Conservation (phyloP, 495 filamentous ascomycete species). For the Penicillium angulare region DNA sequence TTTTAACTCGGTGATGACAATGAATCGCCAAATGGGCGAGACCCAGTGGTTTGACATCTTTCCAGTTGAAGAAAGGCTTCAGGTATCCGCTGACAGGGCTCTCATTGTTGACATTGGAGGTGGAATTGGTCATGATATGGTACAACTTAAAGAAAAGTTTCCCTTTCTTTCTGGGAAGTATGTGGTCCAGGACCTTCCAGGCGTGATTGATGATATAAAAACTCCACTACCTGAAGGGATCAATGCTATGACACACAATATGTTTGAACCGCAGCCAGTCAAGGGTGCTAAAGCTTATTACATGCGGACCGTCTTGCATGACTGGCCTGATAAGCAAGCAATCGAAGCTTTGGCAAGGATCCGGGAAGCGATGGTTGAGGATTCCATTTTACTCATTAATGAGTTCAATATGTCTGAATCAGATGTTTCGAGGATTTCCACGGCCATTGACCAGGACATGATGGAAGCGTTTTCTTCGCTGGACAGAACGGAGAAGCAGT, state of each 20-base stretch:
- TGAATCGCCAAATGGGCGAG: slow-evolving; percentile 1
- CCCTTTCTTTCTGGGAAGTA: slow-evolving; percentile 38
- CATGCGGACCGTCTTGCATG: slow-evolving; percentile 43
- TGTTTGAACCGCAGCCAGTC: slow-evolving; percentile 49
- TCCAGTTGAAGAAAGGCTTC: slow-evolving; percentile 20
- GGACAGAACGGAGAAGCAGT: slow-evolving; percentile 30
- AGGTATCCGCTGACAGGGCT: slow-evolving; percentile 15
- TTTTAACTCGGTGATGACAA: slow-evolving; percentile 28
- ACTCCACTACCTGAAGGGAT: slow-evolving; percentile 21
- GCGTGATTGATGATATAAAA: slow-evolving; percentile 37
- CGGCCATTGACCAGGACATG: slow-evolving; percentile 42
- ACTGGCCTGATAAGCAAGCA: slow-evolving; percentile 43
- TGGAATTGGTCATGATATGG: slow-evolving; percentile 46
- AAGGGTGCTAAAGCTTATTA: slow-evolving; percentile 32
- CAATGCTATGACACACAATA: slow-evolving; percentile 36
- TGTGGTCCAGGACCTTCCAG: slow-evolving; percentile 48
- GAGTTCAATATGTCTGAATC: slow-evolving; percentile 43
- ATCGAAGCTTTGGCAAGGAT: slow-evolving; percentile 36
- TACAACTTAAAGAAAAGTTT: slow-evolving; percentile 29
- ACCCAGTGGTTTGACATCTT: slow-evolving; percentile 21
- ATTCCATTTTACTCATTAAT: slow-evolving; percentile 33
- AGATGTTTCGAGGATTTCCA: slow-evolving; percentile 28
- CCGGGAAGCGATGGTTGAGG: slow-evolving; percentile 39
- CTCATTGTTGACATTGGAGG: slow-evolving; percentile 54
- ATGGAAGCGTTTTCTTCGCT: slow-evolving; percentile 27